Evolutionary conservation across 106 monocot genomes (phyloP).

Genomic region (Amphibolis antarctica): DNA sequence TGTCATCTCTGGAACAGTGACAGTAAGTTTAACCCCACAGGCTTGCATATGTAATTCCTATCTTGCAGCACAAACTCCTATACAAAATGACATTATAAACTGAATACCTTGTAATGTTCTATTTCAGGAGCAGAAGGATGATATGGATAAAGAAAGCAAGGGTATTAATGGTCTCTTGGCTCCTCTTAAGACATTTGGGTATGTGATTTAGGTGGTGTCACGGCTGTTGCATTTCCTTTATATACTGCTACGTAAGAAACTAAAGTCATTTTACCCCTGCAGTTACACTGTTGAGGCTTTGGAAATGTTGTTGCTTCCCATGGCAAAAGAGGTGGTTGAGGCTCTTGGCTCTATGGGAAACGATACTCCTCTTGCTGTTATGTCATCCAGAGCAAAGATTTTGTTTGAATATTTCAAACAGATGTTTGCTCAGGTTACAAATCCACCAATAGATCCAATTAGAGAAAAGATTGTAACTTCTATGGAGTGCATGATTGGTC

Average conservation of each 20-base stretch:
- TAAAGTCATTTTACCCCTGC: conserved; percentile 5
- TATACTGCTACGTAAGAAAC: neutral
- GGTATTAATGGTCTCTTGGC: conserved; percentile 59
- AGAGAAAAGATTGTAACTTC: conserved; percentile 93
- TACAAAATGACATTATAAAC: neutral
- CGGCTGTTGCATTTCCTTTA: neutral
- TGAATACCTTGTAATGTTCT: neutral
- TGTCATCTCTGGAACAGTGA: conserved; percentile 34
- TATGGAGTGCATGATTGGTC: conserved; percentile 94
- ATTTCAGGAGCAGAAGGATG: conserved; percentile 6
- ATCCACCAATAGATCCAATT: conserved; percentile 93
- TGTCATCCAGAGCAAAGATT: conserved; percentile 84
- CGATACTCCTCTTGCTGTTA: conserved; percentile 86
- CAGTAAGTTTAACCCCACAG: conserved; percentile 27
- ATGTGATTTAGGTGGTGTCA: conserved; percentile 1
- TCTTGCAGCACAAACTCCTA: neutral
- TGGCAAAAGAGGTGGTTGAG: conserved; percentile 82
- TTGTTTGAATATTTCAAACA: conserved; percentile 89
- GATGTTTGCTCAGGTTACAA: conserved; percentile 99
- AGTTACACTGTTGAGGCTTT: conserved; percentile 84
- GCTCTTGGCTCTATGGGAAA: conserved; percentile 97
- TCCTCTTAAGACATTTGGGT: conserved; percentile 92
- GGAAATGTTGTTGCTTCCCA: conserved; percentile 86
- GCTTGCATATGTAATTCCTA: neutral
- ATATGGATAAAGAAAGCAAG: conserved; percentile 27